Base-by-base conservation (phyloP, 169 alveolate genomes). In the Cryptosporidium bovis region DNA sequence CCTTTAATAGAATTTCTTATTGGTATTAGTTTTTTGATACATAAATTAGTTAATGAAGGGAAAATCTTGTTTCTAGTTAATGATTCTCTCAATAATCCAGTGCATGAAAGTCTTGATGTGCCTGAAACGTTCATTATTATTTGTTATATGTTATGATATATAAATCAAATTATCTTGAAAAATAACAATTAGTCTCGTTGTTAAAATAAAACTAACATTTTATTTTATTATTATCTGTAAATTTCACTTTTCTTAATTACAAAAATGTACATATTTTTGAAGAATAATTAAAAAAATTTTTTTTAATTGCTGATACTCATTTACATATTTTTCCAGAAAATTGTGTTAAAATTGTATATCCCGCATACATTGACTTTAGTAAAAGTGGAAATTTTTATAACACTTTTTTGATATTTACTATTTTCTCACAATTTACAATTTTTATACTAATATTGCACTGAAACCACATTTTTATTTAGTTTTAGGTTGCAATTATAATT, bases 31-130 rank as follows among this genome's bases (percentile, higher is more conserved):
- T 71, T 71, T 44, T 56, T 71, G n/a, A 71, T 51, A 18, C 84
- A 71, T 18, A 71, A 29, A 18, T 16, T 71, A 15, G 44, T 34
- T 55, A 71, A 51, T 5, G 66, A 31, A 2, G 84, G 84, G 33
- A 55, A 20, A 12, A 10, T 16, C 5, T 56, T 51, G 5, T 15
- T 53, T 5, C n/a, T 55, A 5, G 66, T 51, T 51, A 71, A 56
- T 34, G 84, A 71, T 24, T 71, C 84, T 55, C 84, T 71, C 16
- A 71, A 66, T 29, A 71, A 64, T 15, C 84, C 84, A 13, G 55
- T 71, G 44, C 84, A 71, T 53, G 84, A 27, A 36, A 71, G 67
- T 33, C 84, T 51, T 55, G 24, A 27, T 20, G 34, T 7, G 12
- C 12, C 12, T 10, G 20, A 7, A 55, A 55, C 1, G 12, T 13